Conservation (phyloP, 1,284 basidiomycete genomes). For the Tetrapyrgos nigripes region DNA sequence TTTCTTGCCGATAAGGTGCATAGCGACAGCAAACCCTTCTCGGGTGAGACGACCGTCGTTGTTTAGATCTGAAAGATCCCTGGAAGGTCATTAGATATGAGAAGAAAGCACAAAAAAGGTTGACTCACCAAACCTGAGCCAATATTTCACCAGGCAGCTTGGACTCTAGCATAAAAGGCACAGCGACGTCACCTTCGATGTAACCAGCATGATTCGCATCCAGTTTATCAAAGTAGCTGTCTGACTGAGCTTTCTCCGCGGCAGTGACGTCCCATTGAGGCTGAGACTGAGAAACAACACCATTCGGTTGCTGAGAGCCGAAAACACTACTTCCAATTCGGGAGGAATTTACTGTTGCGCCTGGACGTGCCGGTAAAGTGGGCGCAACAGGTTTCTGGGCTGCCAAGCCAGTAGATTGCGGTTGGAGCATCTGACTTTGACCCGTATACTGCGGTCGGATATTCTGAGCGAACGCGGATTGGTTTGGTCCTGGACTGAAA, state of each 20-base stretch:
- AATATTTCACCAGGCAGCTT: slow-evolving; percentile 85
- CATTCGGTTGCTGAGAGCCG: slow-evolving; percentile 16
- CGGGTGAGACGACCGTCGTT: slow-evolving; percentile 88
- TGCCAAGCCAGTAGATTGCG: slow-evolving; percentile 45
- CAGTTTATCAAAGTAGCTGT: slow-evolving; percentile 85
- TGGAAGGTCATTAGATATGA: slow-evolving; percentile 35
- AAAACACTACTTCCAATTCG: slow-evolving; percentile 37
- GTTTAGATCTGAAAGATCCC: slow-evolving; percentile 94
- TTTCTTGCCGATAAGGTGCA: slow-evolving; percentile 93
- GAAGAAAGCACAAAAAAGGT: slow-evolving; percentile 2
- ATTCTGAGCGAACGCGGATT: slow-evolving; percentile 43
- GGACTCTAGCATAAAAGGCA: slow-evolving; percentile 96
- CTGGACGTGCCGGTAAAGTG: slow-evolving; percentile 50
- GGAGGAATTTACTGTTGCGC: slow-evolving; percentile 32
- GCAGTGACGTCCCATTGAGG: slow-evolving; percentile 86
- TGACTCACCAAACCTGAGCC: slow-evolving; percentile 88
- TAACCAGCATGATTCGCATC: slow-evolving; percentile 81
- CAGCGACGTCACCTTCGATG: slow-evolving; percentile 94
- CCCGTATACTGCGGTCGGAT: slow-evolving; percentile 74
- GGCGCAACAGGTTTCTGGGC: slow-evolving; percentile 37
- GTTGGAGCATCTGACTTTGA: slow-evolving; percentile 50
- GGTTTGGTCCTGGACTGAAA: slow-evolving; percentile 59
- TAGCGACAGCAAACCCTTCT: slow-evolving; percentile 96
- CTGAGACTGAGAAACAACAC: slow-evolving; percentile 26
- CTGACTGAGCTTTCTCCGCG: slow-evolving; percentile 82